phyloP scores from a whole-genome alignment of 495 filamentous ascomycete genomes.

The Trypethelium eluteriae region DNA sequence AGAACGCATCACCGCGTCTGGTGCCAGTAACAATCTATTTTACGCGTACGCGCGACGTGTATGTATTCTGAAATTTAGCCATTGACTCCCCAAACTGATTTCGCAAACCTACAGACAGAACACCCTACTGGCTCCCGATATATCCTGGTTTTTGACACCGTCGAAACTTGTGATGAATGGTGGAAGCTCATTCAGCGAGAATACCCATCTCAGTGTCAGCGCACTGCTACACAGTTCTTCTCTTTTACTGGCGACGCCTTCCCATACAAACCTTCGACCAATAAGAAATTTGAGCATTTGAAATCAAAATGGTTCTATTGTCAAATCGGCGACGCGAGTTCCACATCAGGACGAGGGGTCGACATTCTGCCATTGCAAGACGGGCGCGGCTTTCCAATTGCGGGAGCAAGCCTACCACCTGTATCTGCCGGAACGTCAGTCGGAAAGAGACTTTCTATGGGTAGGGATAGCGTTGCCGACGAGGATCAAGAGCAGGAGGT shows the following conservation, averaged over 20 bases:
- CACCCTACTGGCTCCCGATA: slow-evolving; percentile 19
- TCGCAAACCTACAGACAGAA: slow-evolving; percentile 14
- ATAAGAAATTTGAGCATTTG: slow-evolving; percentile 4
- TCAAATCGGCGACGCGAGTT: neutral
- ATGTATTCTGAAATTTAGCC: neutral
- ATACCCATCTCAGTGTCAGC: slow-evolving; percentile 20
- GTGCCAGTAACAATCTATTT: slow-evolving; percentile 21
- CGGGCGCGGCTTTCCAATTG: neutral
- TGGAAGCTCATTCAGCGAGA: slow-evolving; percentile 23
- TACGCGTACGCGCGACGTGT: slow-evolving; percentile 26
- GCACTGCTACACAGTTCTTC: slow-evolving; percentile 23
- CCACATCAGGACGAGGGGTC: neutral
- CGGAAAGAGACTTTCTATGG: neutral
- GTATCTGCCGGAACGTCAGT: neutral
- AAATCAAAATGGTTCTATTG: slow-evolving; percentile 4
- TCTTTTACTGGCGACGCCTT: slow-evolving; percentile 22
- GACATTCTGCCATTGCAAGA: slow-evolving; percentile 2
- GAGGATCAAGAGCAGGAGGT: slow-evolving; percentile 3
- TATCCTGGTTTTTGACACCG: slow-evolving; percentile 17
- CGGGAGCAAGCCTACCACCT: neutral
- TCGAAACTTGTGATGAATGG: slow-evolving; percentile 19
- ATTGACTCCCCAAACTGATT: neutral
- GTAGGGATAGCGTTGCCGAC: neutral
- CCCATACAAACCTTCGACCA: neutral
- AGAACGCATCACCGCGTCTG: neutral